Conservation (phyloP, 257 asterid species). For the Echium plantagineum region DNA sequence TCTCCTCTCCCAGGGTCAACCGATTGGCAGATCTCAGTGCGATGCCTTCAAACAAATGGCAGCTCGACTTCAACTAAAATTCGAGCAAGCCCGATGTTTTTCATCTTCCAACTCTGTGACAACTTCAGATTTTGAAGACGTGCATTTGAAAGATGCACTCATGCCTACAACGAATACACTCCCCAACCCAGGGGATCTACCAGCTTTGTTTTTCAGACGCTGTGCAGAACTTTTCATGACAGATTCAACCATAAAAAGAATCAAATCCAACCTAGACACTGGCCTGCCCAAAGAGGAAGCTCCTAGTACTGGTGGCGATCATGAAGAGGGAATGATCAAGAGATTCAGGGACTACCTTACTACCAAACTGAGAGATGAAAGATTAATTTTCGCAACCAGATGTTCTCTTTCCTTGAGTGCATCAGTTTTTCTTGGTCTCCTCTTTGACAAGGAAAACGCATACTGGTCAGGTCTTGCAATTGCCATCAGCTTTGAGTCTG, state of each 20-base stretch:
- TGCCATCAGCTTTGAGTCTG: slow-evolving; percentile 44
- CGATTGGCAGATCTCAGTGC: slow-evolving; percentile 17
- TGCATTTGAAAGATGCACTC: slow-evolving; percentile 12
- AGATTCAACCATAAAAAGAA: not conserved
- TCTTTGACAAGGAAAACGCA: slow-evolving; percentile 35
- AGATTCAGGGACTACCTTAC: not conserved
- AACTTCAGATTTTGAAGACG: slow-evolving; percentile 10
- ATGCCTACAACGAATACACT: slow-evolving; percentile 10
- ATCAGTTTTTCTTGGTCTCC: slow-evolving; percentile 36
- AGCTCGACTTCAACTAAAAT: slow-evolving; percentile 18
- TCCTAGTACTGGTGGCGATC: not conserved
- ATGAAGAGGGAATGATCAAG: not conserved
- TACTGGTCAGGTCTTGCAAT: slow-evolving; percentile 57
- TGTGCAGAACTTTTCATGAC: not conserved
- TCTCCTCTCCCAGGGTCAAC: slow-evolving; percentile 12
- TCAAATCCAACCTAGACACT: not conserved
- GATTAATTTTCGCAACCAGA: slow-evolving; percentile 31
- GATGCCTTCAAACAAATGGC: slow-evolving; percentile 11
- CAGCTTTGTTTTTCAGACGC: not conserved
- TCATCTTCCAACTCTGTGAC: slow-evolving; percentile 15
- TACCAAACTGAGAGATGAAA: not conserved
- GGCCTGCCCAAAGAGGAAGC: not conserved
- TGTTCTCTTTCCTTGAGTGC: slow-evolving; percentile 45
- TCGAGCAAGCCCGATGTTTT: slow-evolving; percentile 21
- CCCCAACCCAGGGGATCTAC: slow-evolving; percentile 21